Base-by-base conservation (phyloP, 306 rosid genomes). In the Hylodesmum podocarpum region DNA sequence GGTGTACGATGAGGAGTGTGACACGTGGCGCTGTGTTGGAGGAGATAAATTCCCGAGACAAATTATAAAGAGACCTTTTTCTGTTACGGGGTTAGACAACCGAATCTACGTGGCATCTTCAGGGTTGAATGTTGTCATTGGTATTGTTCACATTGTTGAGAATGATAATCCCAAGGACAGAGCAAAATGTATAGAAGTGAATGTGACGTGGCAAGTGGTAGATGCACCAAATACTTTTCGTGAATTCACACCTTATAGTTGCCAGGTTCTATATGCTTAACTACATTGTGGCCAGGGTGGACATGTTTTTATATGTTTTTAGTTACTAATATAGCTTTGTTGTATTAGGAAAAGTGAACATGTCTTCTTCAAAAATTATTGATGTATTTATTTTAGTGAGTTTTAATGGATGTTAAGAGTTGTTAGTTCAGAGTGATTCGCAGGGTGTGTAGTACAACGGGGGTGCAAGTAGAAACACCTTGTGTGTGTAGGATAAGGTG, bases 31-130 rank as follows among this genome's bases (percentile, higher is more conserved):
- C n/a, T 19, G 64, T 2, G 91, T 88, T 27, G 68, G 64, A 0
- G 97, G 97, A 14, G 93, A 82, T 0, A 73, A 70, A 18, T 86
- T 91, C 16, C 97, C 97, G 0, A 72, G 90, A 18, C 89, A 74
- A 11, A 41, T 15, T 6, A 65, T 91, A 34, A 79, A 70, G 69
- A 85, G 89, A 33, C 97, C 97, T 0, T 83, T 85, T 29, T 71
- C 72, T 10, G 91, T 66, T 37, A 85, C 18, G 3, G 93, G 86
- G 27, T 68, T 84, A 57, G 90, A 82, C 1, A 91, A 83, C 10
- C 28, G 54, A 61, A 83, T 91, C 9, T 91, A 57, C n/a, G 91
- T 88, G 84, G 91, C 82, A 21, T 79, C 87, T 0, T 14, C 58
- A 5, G 91, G 87, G 25, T 43, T 91, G 75, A 85, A 87, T 4